Evolutionary conservation across 2,329 filamentous ascomycete genomes (phyloP).

Genomic region (Neofusicoccum parvum): DNA sequence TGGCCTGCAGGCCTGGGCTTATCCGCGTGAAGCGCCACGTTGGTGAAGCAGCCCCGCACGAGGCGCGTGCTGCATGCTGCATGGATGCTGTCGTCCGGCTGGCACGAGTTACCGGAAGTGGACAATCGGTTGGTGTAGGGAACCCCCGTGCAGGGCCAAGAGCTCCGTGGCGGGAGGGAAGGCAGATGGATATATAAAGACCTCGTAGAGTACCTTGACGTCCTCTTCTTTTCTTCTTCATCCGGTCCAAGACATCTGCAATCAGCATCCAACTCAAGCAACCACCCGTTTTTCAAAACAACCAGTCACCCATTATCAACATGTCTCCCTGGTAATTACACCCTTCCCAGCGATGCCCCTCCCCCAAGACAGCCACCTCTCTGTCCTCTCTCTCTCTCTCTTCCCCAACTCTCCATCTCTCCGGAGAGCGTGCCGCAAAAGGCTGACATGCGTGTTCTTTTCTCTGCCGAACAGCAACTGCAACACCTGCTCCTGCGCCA

Average conservation of each 20-base stretch:
- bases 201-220: neutral
- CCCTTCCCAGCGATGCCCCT: neutral
- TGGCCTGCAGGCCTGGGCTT: neutral
- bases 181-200: constrained; percentile 21
- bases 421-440: neutral
- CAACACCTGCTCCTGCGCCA: constrained; percentile 34
- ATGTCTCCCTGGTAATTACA: constrained; percentile 26
- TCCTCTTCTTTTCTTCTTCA: neutral
- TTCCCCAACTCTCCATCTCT: neutral
- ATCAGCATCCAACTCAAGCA: neutral
- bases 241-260: constrained; percentile 6
- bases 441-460: constrained; percentile 14
- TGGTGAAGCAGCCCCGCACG: constrained; percentile 9
- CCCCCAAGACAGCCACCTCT: neutral
- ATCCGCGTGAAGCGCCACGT: constrained; percentile 19
- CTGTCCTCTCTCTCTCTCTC: neutral
- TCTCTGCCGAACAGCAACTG: constrained; percentile 24
- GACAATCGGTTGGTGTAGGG: neutral
- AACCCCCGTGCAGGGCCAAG: neutral
- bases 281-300: neutral
- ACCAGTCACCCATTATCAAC: constrained; percentile 9
- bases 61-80: constrained; percentile 3
- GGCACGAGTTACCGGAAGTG: neutral
- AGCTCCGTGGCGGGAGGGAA: neutral
- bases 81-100: neutral